phyloP scores from a whole-genome alignment of 2,329 filamentous ascomycete species.

The Orbilia quercus region DNA sequence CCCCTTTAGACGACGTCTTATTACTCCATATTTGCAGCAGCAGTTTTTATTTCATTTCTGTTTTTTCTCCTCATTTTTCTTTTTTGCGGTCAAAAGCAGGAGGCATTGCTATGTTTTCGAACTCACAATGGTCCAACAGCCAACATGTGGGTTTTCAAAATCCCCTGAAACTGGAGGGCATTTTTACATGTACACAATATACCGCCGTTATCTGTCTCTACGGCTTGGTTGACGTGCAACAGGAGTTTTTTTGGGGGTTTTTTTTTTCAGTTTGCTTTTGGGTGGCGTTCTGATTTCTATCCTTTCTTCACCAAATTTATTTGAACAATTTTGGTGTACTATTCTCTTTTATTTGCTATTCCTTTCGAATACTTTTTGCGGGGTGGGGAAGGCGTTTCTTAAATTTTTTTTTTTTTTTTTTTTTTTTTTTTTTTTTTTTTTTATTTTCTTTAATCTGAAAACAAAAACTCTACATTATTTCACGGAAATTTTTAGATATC shows the following conservation, averaged over 20 bases:
- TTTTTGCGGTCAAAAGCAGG: conserved; percentile 27
- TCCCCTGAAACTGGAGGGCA: conserved; percentile 1
- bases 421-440: conserved; percentile 3
- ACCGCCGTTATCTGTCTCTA: conserved; percentile 22
- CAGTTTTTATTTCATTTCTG: conserved; percentile 12
- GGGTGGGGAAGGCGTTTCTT: conserved; percentile 10
- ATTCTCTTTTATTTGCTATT: too few species aligned
- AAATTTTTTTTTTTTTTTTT: too few species aligned
- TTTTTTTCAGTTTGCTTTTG: conserved; percentile 37
- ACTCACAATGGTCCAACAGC: conserved; percentile 47
- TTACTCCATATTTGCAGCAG: conserved; percentile 2
- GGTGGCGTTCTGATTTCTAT: conserved; percentile 44
- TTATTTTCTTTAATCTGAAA: conserved; percentile 7
- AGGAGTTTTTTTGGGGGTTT: too few species aligned
- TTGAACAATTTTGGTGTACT: too few species aligned
- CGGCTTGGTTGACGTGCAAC: conserved; percentile 2
- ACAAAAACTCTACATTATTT: conserved; percentile 20
- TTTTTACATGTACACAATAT: conserved; percentile 43
- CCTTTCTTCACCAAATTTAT: conserved; percentile 12
- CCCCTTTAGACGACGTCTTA: conserved; percentile 36
- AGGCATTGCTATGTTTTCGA: conserved; percentile 29
- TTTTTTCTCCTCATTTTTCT: background rate
- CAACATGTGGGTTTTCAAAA: conserved; percentile 40
- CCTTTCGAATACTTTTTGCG: too few species aligned
- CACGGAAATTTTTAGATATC: conserved; percentile 50